Base-by-base conservation (phyloP, 2,329 filamentous ascomycete genomes). In the Coniella lustricola region DNA sequence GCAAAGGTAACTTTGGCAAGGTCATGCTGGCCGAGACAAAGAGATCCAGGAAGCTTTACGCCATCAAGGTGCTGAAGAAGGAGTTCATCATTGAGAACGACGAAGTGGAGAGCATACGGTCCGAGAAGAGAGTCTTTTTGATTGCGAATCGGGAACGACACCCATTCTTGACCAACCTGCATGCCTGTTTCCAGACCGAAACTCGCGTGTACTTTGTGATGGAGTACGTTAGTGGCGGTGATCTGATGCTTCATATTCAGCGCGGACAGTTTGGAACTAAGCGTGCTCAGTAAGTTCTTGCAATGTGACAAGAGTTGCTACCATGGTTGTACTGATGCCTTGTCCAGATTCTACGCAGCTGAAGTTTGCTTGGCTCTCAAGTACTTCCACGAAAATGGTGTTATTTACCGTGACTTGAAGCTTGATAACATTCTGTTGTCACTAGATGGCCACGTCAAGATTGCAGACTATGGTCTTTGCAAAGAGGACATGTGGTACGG, bases 401-500 rank as follows among this genome's bases (percentile, higher is more conserved):
- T 98, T 62, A 96, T 98, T 59, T 98, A 98, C 69, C 87, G 93
- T 70, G 93, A 98, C 71, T 71, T 98, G 63, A 98, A 98, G 73
- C 86, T 89, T 7, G 81, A 84, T 67, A 84, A 98, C 66, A 98
- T 98, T 63, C 77, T 98, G 40, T 74, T 98, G 61, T 94, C 90
- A 1, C 76, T 95, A 39, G 93, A 98, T 62, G 93, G 93, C 21
- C 93, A 98, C 66, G 95, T 98, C 74, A 97, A 97, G 76, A 90
- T 98, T 74, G 93, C 81, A 46, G 93, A 98, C 76, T 98, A 95
- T 65, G 93, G 93, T 80, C 80, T 98, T 42, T 98, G 94, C 74
- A 98, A 98, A 70, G 93, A 98, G 65, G 90, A 98, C 60, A 98
- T 98, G 93, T 98, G 91, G 90, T 98, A 94, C 64, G 90, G 90